Evolutionary conservation across 192 early-diverging fungal species (phyloP).

Genomic region (Backusella psychrophila): DNA sequence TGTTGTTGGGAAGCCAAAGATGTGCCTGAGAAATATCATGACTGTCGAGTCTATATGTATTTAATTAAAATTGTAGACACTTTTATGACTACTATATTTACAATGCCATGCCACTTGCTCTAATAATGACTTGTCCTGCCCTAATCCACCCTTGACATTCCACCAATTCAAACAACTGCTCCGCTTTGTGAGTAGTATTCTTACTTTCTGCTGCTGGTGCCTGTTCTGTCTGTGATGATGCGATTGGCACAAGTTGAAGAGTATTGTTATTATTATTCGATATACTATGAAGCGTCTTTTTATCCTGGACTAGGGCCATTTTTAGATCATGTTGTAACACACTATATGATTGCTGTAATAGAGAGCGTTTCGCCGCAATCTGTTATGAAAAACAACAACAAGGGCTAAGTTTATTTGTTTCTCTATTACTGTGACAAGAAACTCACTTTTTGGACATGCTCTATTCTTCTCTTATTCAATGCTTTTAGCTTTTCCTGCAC

Average conservation of each 20-base stretch:
- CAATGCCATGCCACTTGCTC: neutral
- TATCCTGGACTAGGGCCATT: neutral
- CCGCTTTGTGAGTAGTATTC: neutral
- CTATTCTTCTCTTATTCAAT: neutral
- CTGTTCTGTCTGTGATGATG: neutral
- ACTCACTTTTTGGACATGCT: neutral
- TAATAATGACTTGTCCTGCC: neutral
- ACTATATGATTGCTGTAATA: slow-evolving; percentile 2
- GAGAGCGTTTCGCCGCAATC: neutral
- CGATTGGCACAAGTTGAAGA: neutral
- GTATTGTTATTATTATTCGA: neutral
- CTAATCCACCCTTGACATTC: neutral
- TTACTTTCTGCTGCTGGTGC: neutral
- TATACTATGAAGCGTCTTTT: neutral
- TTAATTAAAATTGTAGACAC: neutral
- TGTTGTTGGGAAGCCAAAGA: neutral
- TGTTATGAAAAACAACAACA: neutral
- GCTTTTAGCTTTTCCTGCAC: neutral
- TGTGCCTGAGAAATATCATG: neutral
- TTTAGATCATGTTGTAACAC: neutral
- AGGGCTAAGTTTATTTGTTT: neutral
- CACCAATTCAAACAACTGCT: neutral
- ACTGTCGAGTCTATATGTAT: neutral
- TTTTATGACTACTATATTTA: neutral
- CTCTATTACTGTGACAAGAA: neutral